These are phyloP conservation scores for Melanogaster broomeanus DNA, from an alignment of 768 basidiomycete species.

Conservation along the genomic window DNA sequence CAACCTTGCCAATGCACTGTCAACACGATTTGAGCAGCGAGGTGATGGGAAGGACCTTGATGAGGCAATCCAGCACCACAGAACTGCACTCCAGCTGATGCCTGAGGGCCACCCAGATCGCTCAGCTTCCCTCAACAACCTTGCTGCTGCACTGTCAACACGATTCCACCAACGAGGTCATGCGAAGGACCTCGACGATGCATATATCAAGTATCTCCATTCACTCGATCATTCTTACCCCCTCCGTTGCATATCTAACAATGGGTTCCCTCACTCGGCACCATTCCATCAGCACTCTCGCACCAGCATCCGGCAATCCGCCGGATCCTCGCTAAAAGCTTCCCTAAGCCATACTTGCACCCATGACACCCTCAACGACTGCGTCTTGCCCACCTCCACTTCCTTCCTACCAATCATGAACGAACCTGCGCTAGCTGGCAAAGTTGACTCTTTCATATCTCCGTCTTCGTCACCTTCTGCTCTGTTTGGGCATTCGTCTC, in stretches of 20 bases:
- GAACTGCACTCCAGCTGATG: too few relatives aligned
- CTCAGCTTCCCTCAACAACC: too few relatives aligned
- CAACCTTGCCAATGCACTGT: too few relatives aligned
- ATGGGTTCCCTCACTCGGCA: background rate
- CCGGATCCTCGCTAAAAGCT: conserved; percentile 81
- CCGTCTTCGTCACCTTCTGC: background rate
- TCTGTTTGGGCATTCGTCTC: background rate
- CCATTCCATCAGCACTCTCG: background rate
- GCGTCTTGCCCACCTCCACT: conserved; percentile 27
- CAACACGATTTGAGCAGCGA: too few relatives aligned
- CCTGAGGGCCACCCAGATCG: too few relatives aligned
- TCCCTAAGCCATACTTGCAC: conserved; percentile 77
- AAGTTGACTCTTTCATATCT: conserved; percentile 19
- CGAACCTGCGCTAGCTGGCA: conserved; percentile 21
- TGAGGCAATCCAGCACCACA: too few relatives aligned
- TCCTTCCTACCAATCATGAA: conserved; percentile 19
- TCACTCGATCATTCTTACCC: too few relatives aligned
- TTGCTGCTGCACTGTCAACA: too few relatives aligned
- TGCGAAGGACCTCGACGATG: too few relatives aligned
- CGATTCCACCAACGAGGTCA: too few relatives aligned
- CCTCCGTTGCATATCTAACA: background rate
- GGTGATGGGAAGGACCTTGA: too few relatives aligned
- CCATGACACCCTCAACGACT: conserved; percentile 47
- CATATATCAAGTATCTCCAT: conserved; percentile 31
- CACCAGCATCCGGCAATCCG: conserved; percentile 77